These are phyloP conservation scores for Hysterangium stoloniferum DNA, from an alignment of 768 basidiomycete genomes.

Conservation along the genomic window DNA sequence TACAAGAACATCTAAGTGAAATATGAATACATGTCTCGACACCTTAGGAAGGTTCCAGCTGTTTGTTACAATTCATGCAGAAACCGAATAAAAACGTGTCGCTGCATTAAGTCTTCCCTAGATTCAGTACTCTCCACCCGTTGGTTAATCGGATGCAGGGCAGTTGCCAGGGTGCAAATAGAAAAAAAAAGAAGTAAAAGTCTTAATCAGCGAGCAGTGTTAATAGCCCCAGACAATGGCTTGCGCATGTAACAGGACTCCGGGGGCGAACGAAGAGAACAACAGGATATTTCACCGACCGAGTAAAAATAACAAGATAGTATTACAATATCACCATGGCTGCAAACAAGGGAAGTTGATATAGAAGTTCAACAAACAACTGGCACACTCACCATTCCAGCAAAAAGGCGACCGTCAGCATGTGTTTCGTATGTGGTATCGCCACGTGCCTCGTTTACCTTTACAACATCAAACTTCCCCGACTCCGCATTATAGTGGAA, in stretches of 20 bases:
- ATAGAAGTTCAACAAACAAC: neutral
- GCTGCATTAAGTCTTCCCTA: constrained; percentile 4
- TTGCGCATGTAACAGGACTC: no score
- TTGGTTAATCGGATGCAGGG: constrained; percentile 3
- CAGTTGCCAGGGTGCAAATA: constrained; percentile 7
- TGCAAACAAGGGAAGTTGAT: neutral
- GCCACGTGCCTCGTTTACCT: constrained; percentile 34
- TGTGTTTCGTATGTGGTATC: constrained; percentile 37
- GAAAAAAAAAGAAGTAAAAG: no score
- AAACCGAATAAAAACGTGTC: constrained; percentile 5
- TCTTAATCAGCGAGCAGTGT: no score
- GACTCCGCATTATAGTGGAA: constrained; percentile 38
- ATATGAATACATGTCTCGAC: neutral
- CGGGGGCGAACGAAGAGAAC: no score
- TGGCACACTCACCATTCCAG: constrained; percentile 34
- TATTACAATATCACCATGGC: constrained; percentile 1
- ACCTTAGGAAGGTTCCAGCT: constrained; percentile 1
- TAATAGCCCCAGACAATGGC: no score
- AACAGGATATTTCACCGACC: neutral
- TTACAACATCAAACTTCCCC: constrained; percentile 34
- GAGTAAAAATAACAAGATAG: constrained; percentile 1
- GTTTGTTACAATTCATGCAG: neutral
- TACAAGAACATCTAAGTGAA: no score
- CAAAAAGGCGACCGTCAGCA: constrained; percentile 34
- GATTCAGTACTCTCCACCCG: constrained; percentile 12